A percentile compares a stretch with the other conserved stretches of the same genome.
Evolutionary conservation across 2,329 filamentous ascomycete genomes (phyloP).

Genomic region (Alternaria infectoria): DNA sequence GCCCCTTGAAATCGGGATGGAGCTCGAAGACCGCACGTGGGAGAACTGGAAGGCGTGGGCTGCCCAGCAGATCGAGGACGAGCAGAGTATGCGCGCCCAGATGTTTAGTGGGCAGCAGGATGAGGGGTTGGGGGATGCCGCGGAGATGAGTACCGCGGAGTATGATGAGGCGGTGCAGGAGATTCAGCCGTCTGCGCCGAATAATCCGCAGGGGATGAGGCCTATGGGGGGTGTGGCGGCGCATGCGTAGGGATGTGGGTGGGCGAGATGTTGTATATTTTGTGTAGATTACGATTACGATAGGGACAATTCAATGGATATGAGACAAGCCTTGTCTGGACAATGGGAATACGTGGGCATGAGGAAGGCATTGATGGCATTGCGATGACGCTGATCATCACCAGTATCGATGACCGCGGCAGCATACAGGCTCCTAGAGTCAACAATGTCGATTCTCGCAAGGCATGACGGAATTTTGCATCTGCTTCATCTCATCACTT

Average conservation of each 20-base stretch:
- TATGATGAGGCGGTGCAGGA: constrained; percentile 45
- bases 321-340: neutral
- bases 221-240: constrained; percentile 47
- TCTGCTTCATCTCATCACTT: no score
- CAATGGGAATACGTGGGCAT: no score
- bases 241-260: constrained; percentile 34
- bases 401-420: neutral
- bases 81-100: constrained; percentile 56
- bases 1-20: constrained; percentile 76
- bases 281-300: constrained; percentile 24
- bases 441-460: neutral
- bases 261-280: constrained; percentile 24
- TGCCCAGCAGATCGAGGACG: constrained; percentile 56
- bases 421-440: neutral
- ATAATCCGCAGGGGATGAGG: constrained; percentile 37
- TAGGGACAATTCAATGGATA: neutral
- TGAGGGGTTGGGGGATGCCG: constrained; percentile 35
- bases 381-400: neutral
- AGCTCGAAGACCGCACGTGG: constrained; percentile 78
- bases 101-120: constrained; percentile 45
- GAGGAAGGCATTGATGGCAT: neutral
- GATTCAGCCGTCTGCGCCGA: constrained; percentile 29
- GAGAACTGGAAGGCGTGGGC: constrained; percentile 90
- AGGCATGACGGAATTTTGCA: no score
- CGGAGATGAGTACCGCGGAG: constrained; percentile 28